Conservation (phyloP, 1,139 yeast genomes). For the Protomyces macrosporus region DNA sequence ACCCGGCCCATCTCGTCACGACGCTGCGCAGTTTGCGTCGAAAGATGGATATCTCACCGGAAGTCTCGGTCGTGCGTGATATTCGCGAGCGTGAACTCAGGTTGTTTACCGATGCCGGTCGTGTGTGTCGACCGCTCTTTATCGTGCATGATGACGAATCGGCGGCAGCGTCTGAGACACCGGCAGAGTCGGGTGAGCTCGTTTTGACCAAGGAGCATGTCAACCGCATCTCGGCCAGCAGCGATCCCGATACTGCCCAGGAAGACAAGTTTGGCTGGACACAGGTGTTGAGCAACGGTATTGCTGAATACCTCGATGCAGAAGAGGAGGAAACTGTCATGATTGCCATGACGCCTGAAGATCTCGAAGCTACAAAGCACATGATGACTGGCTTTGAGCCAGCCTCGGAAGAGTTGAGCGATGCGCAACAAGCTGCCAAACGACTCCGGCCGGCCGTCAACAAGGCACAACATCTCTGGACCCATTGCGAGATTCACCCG, state of each 20-base stretch:
- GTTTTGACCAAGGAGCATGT: slow-evolving; percentile 81
- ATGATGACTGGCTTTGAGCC: slow-evolving; percentile 46
- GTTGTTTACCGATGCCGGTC: slow-evolving; percentile 96
- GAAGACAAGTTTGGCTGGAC: slow-evolving; percentile 75
- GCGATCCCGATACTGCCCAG: slow-evolving; percentile 48
- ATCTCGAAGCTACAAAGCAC: slow-evolving; percentile 64
- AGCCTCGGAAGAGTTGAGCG: slow-evolving; percentile 39
- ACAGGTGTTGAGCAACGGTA: slow-evolving; percentile 73
- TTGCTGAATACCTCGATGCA: slow-evolving; percentile 91
- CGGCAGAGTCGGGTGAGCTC: slow-evolving; percentile 57
- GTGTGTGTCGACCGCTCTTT: slow-evolving; percentile 92
- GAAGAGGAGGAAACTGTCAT: slow-evolving; percentile 96
- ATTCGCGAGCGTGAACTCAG: slow-evolving; percentile 93
- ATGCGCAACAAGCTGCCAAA: slow-evolving; percentile 69
- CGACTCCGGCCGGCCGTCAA: slow-evolving; percentile 71
- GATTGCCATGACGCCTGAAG: slow-evolving; percentile 99
- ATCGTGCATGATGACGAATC: slow-evolving; percentile 77
- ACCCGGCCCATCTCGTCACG: slow-evolving; percentile 82
- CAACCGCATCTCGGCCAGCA: slow-evolving; percentile 60
- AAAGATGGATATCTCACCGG: slow-evolving; percentile 92
- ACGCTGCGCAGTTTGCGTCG: slow-evolving; percentile 90
- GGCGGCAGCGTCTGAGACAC: slow-evolving; percentile 44
- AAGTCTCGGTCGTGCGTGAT: slow-evolving; percentile 93
- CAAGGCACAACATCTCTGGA: slow-evolving; percentile 74
- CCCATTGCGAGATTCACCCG: slow-evolving; percentile 99